phyloP scores from a whole-genome alignment of 2,329 filamentous ascomycete species.

The Xylariaceae sp. region DNA sequence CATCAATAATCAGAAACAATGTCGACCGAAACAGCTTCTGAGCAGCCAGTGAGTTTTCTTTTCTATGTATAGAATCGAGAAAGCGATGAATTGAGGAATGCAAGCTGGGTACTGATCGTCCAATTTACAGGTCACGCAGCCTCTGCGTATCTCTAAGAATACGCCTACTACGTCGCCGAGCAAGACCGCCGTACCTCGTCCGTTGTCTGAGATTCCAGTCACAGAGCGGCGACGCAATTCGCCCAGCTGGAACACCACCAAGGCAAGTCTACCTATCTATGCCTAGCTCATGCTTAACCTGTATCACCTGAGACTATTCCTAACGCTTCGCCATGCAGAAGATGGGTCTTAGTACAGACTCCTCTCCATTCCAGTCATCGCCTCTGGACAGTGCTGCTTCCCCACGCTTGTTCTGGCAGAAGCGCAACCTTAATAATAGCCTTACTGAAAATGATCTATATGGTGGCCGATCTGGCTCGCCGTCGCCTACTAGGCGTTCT shows the following conservation, averaged over 20 bases:
- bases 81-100: background rate
- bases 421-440: slow-evolving; percentile 66
- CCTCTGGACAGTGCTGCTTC: slow-evolving; percentile 71
- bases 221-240: slow-evolving; percentile 89
- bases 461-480: slow-evolving; percentile 60
- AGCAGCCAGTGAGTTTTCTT: slow-evolving; percentile 33
- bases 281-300: background rate
- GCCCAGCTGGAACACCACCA: slow-evolving; percentile 76
- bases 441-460: slow-evolving; percentile 71
- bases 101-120: slow-evolving; percentile 8
- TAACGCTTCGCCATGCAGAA: slow-evolving; percentile 55
- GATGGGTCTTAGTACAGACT: slow-evolving; percentile 70
- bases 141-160: slow-evolving; percentile 77
- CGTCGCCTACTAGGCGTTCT: slow-evolving; percentile 76
- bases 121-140: slow-evolving; percentile 51
- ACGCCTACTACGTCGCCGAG: slow-evolving; percentile 60
- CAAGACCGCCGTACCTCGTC: slow-evolving; percentile 68
- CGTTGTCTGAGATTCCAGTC: slow-evolving; percentile 86
- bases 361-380: slow-evolving; percentile 84
- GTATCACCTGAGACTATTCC: slow-evolving; percentile 17
- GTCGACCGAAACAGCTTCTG: slow-evolving; percentile 33
- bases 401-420: slow-evolving; percentile 90
- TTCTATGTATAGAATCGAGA: background rate
- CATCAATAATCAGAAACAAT: slow-evolving; percentile 23
- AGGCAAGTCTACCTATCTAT: slow-evolving; percentile 53